A percentile compares a stretch with the other conserved stretches of the same genome.
Conservation (phyloP, 176 grass and related monocot species). For the Panicum miliaceum region DNA sequence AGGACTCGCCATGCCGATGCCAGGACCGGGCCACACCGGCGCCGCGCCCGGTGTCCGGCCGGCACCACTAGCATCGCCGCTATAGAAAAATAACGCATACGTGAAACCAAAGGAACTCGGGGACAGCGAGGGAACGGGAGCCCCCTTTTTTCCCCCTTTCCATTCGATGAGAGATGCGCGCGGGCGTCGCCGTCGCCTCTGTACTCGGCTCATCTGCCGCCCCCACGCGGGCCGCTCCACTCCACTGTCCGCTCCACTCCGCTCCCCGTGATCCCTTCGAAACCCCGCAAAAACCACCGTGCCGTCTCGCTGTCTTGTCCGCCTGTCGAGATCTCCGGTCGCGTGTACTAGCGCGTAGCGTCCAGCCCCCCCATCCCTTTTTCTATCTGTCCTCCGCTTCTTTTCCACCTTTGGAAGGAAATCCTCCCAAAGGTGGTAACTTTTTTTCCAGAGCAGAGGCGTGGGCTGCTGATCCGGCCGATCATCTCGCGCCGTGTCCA, state of each 20-base stretch:
- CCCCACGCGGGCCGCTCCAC: constrained; percentile 15
- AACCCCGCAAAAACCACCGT: constrained; percentile 56
- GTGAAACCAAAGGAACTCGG: constrained; percentile 68
- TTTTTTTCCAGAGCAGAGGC: background rate
- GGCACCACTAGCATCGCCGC: constrained; percentile 6
- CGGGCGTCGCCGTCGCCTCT: constrained; percentile 40
- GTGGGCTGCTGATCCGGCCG: background rate
- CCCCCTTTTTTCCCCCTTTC: background rate
- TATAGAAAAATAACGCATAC: constrained; percentile 46
- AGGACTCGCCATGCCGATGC: background rate
- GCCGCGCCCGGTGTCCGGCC: background rate
- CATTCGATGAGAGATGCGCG: background rate
- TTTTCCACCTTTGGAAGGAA: constrained; percentile 13
- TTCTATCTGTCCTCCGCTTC: background rate
- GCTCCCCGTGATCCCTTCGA: constrained; percentile 53
- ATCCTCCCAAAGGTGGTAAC: background rate
- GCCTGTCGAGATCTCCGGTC: background rate
- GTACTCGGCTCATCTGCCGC: constrained; percentile 28
- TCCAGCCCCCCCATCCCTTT: background rate
- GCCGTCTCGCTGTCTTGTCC: background rate
- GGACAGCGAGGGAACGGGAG: background rate
- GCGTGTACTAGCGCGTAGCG: background rate
- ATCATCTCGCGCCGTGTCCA: background rate
- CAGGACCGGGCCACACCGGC: constrained; percentile 35
- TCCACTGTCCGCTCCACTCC: background rate